Evolutionary conservation across 2,329 filamentous ascomycete genomes (phyloP), one percentile per base, ranked within the genome.

Genomic region (Neonectria punicea): DNA sequence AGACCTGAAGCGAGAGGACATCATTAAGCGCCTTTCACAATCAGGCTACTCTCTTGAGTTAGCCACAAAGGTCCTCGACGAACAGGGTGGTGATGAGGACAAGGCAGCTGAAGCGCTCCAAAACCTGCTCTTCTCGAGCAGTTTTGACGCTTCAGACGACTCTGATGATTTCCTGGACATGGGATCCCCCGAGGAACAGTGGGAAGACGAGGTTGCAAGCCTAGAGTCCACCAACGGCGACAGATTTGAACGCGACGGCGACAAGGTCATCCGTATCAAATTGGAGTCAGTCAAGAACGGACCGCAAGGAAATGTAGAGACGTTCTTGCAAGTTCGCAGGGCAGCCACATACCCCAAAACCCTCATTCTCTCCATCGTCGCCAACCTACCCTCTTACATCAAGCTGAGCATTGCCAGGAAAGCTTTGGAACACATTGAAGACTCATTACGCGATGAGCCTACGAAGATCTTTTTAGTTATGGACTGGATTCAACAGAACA

Each of bases 401-500:
- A 93, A 95, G 66, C 84, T 99, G 11, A 97, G 94, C 74, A 90
- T 97, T 41, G 88, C 96, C 73, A 91, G 93, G 71, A 90, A 92
- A 78, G 89, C 91, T 2, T 82, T 98, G 5, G 83, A 87, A 5
- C 89, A 95, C 75, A 90, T 94, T 2, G 83, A 88, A 54, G 86
- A 90, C 54, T 89, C 89, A 30, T 85, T 97, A 32, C 81, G 90
- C 14, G 95, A 93, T 25, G 93, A 97, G 75, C 92, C 93, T 43
- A 97, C 97, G 91, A 89, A 89, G 76, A 87, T 98, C 13, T 98
- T 94, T 79, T 93, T 93, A 69, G 85, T 97, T 13, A 87, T 95
- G 57, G 94, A 97, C 79, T 98, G 95, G 94, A 81, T 98, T 4
- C 94, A 98, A 76, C 89, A 92, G 68, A 90, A 94, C 70, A 89